Conservation (phyloP, 306 rosid genomes). For the Medicago arabica region DNA sequence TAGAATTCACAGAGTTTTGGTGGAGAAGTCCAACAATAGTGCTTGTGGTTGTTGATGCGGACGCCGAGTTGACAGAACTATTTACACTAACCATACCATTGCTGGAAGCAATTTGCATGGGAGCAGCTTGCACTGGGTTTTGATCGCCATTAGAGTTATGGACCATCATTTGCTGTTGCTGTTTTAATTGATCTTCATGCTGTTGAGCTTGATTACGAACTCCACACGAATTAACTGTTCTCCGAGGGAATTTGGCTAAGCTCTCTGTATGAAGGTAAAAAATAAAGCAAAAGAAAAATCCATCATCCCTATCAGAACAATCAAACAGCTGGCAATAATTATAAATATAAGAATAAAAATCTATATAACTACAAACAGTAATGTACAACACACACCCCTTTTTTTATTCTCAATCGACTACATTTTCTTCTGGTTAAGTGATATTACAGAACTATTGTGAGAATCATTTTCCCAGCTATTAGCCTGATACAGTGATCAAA, state of each 20-base stretch:
- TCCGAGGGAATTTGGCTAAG: constrained; percentile 89
- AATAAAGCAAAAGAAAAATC: constrained; percentile 13
- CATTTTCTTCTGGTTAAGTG: constrained; percentile 5
- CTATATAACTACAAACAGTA: background rate
- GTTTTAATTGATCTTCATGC: constrained; percentile 70
- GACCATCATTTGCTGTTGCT: constrained; percentile 56
- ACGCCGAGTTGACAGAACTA: constrained; percentile 65
- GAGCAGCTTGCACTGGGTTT: constrained; percentile 60
- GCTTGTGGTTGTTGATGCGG: constrained; percentile 81
- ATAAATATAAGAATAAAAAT: constrained; percentile 3
- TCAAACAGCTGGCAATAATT: constrained; percentile 38
- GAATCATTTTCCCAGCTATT: background rate
- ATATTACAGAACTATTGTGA: constrained; percentile 2
- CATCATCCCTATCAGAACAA: constrained; percentile 13
- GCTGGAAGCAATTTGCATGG: constrained; percentile 70
- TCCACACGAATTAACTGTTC: constrained; percentile 71
- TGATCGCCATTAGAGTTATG: constrained; percentile 66
- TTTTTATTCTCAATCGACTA: constrained; percentile 18
- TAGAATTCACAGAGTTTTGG: constrained; percentile 92
- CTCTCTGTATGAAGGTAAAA: constrained; percentile 64
- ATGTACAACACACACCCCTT: background rate
- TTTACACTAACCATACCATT: constrained; percentile 82
- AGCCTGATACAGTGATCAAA: background rate
- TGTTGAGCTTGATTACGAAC: constrained; percentile 69
- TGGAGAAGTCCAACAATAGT: constrained; percentile 96